Evolutionary conservation across 2,329 filamentous ascomycete genomes (phyloP), one percentile per base, ranked within the genome.

Genomic region (Verticillium nubilum): DNA sequence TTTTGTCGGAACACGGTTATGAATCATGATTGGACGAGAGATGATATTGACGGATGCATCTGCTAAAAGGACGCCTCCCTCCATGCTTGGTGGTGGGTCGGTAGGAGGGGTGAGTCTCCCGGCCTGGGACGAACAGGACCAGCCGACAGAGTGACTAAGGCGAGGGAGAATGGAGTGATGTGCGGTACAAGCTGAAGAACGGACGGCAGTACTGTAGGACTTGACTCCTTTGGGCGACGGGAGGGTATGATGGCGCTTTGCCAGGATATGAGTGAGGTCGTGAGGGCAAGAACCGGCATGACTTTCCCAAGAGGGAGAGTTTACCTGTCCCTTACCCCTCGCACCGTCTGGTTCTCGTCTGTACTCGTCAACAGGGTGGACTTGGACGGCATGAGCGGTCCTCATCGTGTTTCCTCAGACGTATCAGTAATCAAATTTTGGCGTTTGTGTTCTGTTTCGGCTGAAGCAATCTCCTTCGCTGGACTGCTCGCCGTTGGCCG

Each of bases 11-110:
- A 75, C 76, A 69, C 50, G 23, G 66, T 75, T 74, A 81, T 73
- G 79, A 78, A 67, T 76, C 75, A 79, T 84, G 80, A 84, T 84
- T 84, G 81, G 81, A 75, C 66, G 68, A 69, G 61, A 63, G 69
- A 69, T 63, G 67, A 69, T 68, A 68, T 71, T 66, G 67, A 67
- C 62, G 63, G 60, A 64, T 65, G 64, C 66, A 70, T 66, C 67
- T 67, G 66, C 67, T 73, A 77, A 76, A 78, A 75, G 74, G 76
- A 81, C 76, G 74, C 76, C 76, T 75, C 73, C 72, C 60, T 58
- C 67, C 67, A 66, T 64, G 63, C 64, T 63, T 63, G 59, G 64
- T 61, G 52, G 59, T 53, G 29, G 28, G 56, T n/a, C 56, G 55
- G 54, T 29, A 27, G 57, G 56, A 47, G 42, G 19, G 19, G 19